phyloP scores from a whole-genome alignment of 345 rosid species.

The Dipteronia dyeriana region DNA sequence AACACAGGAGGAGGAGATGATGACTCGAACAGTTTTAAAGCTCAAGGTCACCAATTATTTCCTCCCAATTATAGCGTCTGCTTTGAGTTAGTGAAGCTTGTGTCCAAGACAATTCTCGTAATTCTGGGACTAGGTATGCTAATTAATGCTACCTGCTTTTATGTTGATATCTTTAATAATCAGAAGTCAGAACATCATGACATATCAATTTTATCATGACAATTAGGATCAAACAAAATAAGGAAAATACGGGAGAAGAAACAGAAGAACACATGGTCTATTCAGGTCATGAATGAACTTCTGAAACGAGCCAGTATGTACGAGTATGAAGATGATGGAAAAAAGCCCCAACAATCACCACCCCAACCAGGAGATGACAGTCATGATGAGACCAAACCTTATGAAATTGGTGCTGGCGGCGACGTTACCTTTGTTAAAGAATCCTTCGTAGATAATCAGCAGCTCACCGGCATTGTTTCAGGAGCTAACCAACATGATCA shows the following conservation, averaged over 20 bases:
- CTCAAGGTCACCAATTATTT: constrained; percentile 17
- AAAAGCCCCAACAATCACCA: neutral
- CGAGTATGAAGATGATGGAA: constrained; percentile 29
- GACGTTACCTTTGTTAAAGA: neutral
- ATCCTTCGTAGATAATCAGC: no score
- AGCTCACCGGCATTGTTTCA: neutral
- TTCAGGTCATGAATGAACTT: constrained; percentile 46
- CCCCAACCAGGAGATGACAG: neutral
- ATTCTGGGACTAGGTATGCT: constrained; percentile 42
- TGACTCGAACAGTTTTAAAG: neutral
- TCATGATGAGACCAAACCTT: neutral
- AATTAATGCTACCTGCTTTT: neutral
- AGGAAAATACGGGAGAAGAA: constrained; percentile 36
- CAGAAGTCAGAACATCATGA: no score
- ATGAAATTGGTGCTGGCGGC: neutral
- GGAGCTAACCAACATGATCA: no score
- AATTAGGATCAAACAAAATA: constrained; percentile 36
- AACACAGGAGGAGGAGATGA: no score
- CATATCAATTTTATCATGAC: neutral
- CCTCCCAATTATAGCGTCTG: constrained; percentile 41
- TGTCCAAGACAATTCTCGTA: constrained; percentile 40
- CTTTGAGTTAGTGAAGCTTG: constrained; percentile 38
- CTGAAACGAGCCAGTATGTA: constrained; percentile 12
- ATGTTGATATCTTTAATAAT: no score
- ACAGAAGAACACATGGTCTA: constrained; percentile 45